Conservation (phyloP, 2,329 filamentous ascomycete genomes). For the Passalora sequoiae region DNA sequence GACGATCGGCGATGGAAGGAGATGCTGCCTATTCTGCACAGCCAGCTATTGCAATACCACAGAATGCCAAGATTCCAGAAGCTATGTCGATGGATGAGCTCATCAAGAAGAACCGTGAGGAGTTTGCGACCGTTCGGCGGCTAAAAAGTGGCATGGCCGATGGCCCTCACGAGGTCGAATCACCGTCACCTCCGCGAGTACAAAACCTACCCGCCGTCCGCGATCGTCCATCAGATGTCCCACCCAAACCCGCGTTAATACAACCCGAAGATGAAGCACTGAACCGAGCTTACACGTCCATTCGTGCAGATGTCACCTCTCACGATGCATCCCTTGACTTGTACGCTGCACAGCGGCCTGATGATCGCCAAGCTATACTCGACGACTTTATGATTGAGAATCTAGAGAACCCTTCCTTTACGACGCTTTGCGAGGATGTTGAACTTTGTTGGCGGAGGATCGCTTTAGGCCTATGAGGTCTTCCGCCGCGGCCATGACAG, state of each 20-base stretch:
- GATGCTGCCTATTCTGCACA: too few relatives aligned
- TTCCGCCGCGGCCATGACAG: too few relatives aligned
- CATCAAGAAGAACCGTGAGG: background rate
- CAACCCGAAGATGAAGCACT: background rate
- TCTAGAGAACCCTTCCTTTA: conserved; percentile 47
- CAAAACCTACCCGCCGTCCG: too few relatives aligned
- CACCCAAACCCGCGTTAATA: too few relatives aligned
- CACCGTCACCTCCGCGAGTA: conserved; percentile 11
- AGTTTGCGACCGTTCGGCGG: background rate
- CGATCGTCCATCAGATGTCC: too few relatives aligned
- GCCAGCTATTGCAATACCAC: background rate
- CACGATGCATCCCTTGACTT: conserved; percentile 16
- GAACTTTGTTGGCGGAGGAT: conserved; percentile 47
- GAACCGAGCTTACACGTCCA: conserved; percentile 8
- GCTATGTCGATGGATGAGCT: conserved; percentile 11
- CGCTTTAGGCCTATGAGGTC: conserved; percentile 39
- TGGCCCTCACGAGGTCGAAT: conserved; percentile 26
- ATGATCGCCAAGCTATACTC: conserved; percentile 40
- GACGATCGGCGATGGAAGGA: too few relatives aligned
- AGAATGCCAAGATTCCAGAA: background rate
- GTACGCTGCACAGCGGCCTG: conserved; percentile 39
- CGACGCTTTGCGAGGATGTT: conserved; percentile 48
- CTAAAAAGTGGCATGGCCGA: conserved; percentile 21
- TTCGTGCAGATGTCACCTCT: background rate
- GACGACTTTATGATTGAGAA: conserved; percentile 49